These are phyloP conservation scores for Fusarium bulbicola DNA, from an alignment of 2,329 filamentous ascomycete genomes.

Conservation along the genomic window DNA sequence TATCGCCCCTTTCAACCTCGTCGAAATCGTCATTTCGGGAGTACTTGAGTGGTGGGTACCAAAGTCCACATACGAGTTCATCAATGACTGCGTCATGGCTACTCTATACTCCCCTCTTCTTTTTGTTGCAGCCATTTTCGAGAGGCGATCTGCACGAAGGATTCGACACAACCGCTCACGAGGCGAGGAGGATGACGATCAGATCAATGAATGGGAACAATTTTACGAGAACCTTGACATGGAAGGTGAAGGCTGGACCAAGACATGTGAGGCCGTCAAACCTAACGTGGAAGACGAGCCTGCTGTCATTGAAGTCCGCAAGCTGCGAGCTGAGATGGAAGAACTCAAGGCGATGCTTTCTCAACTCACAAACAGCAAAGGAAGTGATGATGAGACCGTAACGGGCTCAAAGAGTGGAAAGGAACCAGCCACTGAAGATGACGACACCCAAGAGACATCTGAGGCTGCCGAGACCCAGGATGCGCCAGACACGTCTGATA, in stretches of 20 bases:
- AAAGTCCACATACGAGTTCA: slow-evolving; percentile 73
- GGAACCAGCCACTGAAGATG: slow-evolving; percentile 3
- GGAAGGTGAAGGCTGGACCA: slow-evolving; percentile 84
- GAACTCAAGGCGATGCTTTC: slow-evolving; percentile 62
- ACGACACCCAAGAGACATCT: slow-evolving; percentile 8
- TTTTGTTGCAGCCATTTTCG: slow-evolving; percentile 77
- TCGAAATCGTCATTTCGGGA: slow-evolving; percentile 83
- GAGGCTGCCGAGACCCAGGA: slow-evolving; percentile 29
- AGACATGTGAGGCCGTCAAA: slow-evolving; percentile 77
- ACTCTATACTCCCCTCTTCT: slow-evolving; percentile 86
- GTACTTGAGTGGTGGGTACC: slow-evolving; percentile 96
- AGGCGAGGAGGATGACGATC: slow-evolving; percentile 90
- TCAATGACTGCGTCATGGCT: slow-evolving; percentile 92
- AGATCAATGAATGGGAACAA: slow-evolving; percentile 93
- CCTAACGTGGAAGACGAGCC: slow-evolving; percentile 85
- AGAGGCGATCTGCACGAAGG: slow-evolving; percentile 70
- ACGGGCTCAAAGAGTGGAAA: slow-evolving; percentile 11
- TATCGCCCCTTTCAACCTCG: slow-evolving; percentile 92
- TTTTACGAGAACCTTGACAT: slow-evolving; percentile 76
- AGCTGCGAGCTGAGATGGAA: slow-evolving; percentile 66
- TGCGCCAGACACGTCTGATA: slow-evolving; percentile 16
- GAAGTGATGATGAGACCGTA: background rate
- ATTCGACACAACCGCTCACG: slow-evolving; percentile 79
- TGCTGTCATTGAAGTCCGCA: slow-evolving; percentile 74
- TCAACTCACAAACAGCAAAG: slow-evolving; percentile 42